Base-by-base conservation (phyloP, 768 basidiomycete genomes). In the Suillus bovinus region DNA sequence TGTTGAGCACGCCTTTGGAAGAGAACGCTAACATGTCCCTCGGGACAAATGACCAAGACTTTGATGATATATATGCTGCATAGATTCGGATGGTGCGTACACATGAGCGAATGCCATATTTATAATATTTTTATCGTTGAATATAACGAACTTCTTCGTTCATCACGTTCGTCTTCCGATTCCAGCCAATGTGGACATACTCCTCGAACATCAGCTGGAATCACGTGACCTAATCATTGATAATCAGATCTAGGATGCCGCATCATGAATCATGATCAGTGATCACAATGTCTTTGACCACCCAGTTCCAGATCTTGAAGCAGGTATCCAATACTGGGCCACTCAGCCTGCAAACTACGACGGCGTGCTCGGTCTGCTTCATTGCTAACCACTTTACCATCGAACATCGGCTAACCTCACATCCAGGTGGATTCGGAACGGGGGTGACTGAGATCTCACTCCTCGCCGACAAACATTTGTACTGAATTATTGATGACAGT, bases 311-410 rank as follows among this genome's bases (percentile, higher is more conserved):
- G 81, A 89, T 62, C 79, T 94, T 33, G 76, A 89, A 62, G 85
- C 88, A 41, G 93, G 96, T 17, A 85, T 98, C 49, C 78, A 85
- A 24, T 99, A 97, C 73, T 99, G 96, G 96, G 82, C 81, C 24
- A 79, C 79, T 1, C 91, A 94, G 66, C 87, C 90, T 9, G 91
- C 95, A 4, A 91, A 79, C 63, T 83, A 91, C 34, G 87, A 97
- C 69, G 94, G 96, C 52, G 96, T 98, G 10, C 83, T 98, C 31
- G 96, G 93, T 72, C 74, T 68, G 77, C 71, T 60, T 57, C 17
- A 66, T 33, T 50, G 47, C 39, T 47, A 63, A 29, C 50, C 31
- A 58, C 29, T 41, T 24, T 38, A 4, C 55, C 11, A 61, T 60
- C 81, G 78, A 49, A 8, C 24, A 36, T 81, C 72, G 68, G 83